phyloP scores from a whole-genome alignment of 2,329 filamentous ascomycete genomes.

The Beauveria australis region DNA sequence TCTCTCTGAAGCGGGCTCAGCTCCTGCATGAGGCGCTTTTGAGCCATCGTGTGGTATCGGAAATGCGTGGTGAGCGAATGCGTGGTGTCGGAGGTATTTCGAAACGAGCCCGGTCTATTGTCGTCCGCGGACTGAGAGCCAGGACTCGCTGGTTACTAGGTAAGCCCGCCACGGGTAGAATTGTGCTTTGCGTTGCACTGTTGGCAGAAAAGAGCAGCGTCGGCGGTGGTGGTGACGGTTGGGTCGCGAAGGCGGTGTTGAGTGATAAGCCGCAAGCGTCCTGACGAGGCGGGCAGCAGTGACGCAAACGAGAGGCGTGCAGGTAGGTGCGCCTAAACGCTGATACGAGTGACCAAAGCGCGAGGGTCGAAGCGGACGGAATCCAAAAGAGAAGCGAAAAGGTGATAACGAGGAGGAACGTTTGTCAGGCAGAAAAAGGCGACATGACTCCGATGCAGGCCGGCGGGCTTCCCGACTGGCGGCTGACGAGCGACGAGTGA shows the following conservation, averaged over 20 bases:
- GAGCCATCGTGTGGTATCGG: slow-evolving; percentile 29
- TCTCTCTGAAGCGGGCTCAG: slow-evolving; percentile 75
- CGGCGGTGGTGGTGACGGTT: not conserved
- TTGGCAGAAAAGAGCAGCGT: not conserved
- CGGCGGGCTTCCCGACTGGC: slow-evolving; percentile 4
- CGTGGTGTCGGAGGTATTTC: not conserved
- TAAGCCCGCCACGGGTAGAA: not conserved
- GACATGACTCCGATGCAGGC: slow-evolving; percentile 7
- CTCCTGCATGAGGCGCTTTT: slow-evolving; percentile 85
- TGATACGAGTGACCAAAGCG: not conserved
- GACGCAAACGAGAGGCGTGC: not conserved
- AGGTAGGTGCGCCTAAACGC: not conserved
- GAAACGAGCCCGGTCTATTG: not conserved
- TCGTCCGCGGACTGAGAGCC: not conserved
- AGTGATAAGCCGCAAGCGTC: not conserved
- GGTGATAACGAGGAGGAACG: not conserved
- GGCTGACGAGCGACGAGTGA: slow-evolving; percentile 7
- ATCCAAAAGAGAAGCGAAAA: not conserved
- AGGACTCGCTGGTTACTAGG: not conserved
- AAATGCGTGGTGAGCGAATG: not conserved
- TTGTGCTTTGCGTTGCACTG: not conserved
- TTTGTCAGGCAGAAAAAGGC: slow-evolving; percentile 9
- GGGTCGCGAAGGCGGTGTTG: slow-evolving; percentile 3
- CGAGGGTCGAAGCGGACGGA: not conserved
- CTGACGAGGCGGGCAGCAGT: not conserved